Evolutionary conservation across 2,329 filamentous ascomycete genomes (phyloP), one percentile per base, ranked within the genome.

Genomic region (Colletotrichum simmondsii): DNA sequence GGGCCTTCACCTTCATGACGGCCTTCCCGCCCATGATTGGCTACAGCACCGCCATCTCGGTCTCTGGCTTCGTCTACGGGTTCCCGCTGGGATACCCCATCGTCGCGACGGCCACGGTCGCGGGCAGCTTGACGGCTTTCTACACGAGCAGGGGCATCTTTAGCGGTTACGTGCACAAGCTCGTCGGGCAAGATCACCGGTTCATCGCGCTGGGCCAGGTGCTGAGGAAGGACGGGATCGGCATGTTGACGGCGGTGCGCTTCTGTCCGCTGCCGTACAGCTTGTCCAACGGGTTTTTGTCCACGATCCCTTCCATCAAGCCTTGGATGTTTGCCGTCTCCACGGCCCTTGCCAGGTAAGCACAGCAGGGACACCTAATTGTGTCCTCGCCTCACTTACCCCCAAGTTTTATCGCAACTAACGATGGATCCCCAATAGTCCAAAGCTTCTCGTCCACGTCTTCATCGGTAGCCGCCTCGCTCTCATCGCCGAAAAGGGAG

Each of bases 231-330:
- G 97, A 99, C 79, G 97, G 97, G 1, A 83, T 99, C 64, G 93
- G 95, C 78, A 91, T 98, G 66, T 88, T 99, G 58, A 92, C 94
- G 75, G 97, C 97, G 89, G 97, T 99, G 77, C 91, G 97, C 35
- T 89, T 98, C 75, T 98, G 96, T 79, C 97, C 97, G 2, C 81
- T 99, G 73, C 97, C 97, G 16, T 99, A 97, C 81, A 97, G 94
- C 65, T 86, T 98, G 76, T 95, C 94, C 80, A 99, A 99, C 80
- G 97, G 95, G 63, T 97, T 97, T 73, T 90, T 99, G 68, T 95
- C 95, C 35, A 98, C 97, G 1, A 95, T 99, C 74, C 95, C 95
- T 3, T 97, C 93, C 37, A 94, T 99, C 42, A 89, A 92, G 28
- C 93, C 94, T 53, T 81, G 88, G 73, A 90, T 90, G 59, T 98